Percentiles rank a stretch among this genome's conserved stretches.
These are phyloP conservation scores for Actinomucor elegans DNA, from an alignment of 371 early-diverging fungal genomes.

Conservation along the genomic window DNA sequence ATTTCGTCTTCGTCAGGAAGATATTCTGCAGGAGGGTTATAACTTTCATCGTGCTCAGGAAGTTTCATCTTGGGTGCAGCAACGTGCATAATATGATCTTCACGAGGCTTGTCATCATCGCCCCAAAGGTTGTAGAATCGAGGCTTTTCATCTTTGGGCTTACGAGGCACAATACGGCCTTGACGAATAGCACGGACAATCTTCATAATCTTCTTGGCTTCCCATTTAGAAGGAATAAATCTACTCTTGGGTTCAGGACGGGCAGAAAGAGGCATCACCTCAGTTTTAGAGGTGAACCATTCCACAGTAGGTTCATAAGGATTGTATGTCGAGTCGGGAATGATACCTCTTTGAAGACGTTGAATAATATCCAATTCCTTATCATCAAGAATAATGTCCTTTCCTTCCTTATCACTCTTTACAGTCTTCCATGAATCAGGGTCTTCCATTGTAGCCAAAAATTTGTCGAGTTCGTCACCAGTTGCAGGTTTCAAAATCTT, in stretches of 20 bases:
- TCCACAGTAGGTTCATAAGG: conserved; percentile 93
- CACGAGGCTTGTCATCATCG: conserved; percentile 60
- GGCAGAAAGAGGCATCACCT: conserved; percentile 75
- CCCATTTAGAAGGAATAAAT: conserved; percentile 94
- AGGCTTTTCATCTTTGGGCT: conserved; percentile 63
- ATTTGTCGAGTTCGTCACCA: conserved; percentile 89
- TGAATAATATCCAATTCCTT: conserved; percentile 92
- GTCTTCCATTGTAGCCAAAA: conserved; percentile 90
- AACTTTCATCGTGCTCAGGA: conserved; percentile 93
- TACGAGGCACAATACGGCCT: conserved; percentile 78
- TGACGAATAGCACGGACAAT: conserved; percentile 92
- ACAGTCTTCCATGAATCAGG: conserved; percentile 90
- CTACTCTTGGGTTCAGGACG: conserved; percentile 94
- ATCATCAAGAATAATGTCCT: conserved; percentile 79
- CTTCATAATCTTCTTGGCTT: conserved; percentile 91
- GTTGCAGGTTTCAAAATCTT: conserved; percentile 85
- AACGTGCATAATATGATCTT: conserved; percentile 77
- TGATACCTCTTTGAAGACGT: conserved; percentile 76
- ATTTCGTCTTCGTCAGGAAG: conserved; percentile 80
- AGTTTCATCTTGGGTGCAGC: conserved; percentile 89
- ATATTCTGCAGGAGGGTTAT: conserved; percentile 98
- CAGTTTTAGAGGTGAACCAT: conserved; percentile 87
- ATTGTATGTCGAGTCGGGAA: conserved; percentile 83
- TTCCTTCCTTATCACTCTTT: conserved; percentile 77
- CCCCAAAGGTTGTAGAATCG: conserved; percentile 88